phyloP scores from a whole-genome alignment of 306 rosid species.

The Quercus agrifolia region DNA sequence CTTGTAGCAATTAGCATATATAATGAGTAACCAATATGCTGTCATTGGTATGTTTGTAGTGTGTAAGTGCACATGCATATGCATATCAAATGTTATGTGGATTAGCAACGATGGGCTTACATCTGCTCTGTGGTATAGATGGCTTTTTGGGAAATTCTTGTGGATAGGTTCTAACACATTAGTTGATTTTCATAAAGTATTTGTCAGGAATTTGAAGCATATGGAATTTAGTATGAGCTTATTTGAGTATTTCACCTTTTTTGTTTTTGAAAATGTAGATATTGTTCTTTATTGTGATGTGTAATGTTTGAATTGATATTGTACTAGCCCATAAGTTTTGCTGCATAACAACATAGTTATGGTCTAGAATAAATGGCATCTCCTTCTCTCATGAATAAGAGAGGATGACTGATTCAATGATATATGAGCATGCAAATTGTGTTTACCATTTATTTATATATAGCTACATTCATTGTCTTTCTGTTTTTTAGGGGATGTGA shows the following conservation, averaged over 20 bases:
- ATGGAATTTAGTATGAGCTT: neutral
- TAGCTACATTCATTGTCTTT: neutral
- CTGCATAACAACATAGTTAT: neutral
- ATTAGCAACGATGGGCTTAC: neutral
- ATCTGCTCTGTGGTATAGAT: neutral
- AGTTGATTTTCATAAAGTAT: neutral
- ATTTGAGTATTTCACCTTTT: neutral
- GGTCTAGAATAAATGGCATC: neutral
- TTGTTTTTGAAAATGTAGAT: neutral
- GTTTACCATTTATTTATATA: neutral
- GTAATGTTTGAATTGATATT: neutral
- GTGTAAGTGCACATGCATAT: neutral
- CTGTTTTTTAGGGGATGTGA: neutral
- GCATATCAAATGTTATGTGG: neutral
- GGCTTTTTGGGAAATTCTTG: neutral
- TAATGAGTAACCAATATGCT: neutral
- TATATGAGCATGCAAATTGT: neutral
- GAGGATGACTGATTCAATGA: no score
- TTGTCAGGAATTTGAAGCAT: neutral
- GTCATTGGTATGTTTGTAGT: neutral
- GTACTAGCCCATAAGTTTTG: neutral
- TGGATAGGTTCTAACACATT: neutral
- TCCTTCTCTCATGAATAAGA: neutral
- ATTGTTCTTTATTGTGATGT: neutral
- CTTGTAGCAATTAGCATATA: neutral